phyloP scores from a whole-genome alignment of 2,329 filamentous ascomycete species.

The Didymella glomerata region DNA sequence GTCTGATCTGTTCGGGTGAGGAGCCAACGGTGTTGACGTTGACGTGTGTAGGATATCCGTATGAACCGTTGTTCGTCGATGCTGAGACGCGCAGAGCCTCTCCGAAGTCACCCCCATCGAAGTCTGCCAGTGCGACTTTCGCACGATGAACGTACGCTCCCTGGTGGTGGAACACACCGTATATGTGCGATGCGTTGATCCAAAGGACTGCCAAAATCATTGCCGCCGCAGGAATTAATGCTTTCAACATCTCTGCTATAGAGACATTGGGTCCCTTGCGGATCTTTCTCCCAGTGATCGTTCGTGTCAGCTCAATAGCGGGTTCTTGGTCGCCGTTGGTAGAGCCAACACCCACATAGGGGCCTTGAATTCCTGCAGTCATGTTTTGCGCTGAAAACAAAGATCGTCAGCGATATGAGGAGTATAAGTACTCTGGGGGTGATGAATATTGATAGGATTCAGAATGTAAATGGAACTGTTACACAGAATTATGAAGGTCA shows the following conservation, averaged over 20 bases:
- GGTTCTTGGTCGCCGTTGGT: conserved; percentile 8
- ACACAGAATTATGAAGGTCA: conserved; percentile 1
- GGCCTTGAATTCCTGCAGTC: conserved; percentile 9
- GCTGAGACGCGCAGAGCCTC: conserved; percentile 17
- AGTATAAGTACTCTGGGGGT: too few species aligned
- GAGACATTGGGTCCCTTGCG: conserved; percentile 10
- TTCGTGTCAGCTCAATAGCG: conserved; percentile 15
- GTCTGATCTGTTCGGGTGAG: conserved; percentile 18
- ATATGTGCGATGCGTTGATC: conserved; percentile 26
- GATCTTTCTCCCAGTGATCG: conserved; percentile 10
- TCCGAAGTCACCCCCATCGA: conserved; percentile 25
- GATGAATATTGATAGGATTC: background rate
- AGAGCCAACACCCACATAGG: conserved; percentile 8
- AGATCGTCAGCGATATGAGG: too few species aligned
- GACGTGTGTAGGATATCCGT: conserved; percentile 24
- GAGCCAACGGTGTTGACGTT: conserved; percentile 17
- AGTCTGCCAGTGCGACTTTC: conserved; percentile 25
- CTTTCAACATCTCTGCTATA: conserved; percentile 19
- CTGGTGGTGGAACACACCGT: conserved; percentile 20
- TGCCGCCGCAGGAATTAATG: conserved; percentile 20
- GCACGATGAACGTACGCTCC: conserved; percentile 21
- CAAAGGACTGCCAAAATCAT: conserved; percentile 26
- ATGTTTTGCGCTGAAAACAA: too few species aligned
- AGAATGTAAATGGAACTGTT: too few species aligned
- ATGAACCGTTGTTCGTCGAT: conserved; percentile 23